Evolutionary conservation across 1,139 yeast species (phyloP).

Genomic region (Kurtzmaniella quercitrusa): DNA sequence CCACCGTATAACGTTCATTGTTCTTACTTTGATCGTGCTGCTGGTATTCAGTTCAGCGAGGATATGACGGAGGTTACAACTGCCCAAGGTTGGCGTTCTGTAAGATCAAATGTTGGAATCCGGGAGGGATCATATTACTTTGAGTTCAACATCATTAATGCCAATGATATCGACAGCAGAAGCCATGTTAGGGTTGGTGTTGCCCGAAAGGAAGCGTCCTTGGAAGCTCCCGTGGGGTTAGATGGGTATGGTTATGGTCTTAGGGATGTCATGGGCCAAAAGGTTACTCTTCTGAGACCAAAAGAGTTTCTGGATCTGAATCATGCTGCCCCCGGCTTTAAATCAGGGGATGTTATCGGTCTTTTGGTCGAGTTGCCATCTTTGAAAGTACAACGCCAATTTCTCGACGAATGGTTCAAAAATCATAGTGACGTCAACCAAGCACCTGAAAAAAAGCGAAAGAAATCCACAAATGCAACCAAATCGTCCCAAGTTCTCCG

Average conservation of each 20-base stretch:
- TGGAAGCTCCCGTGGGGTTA: conserved; percentile 94
- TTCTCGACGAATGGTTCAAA: conserved; percentile 17
- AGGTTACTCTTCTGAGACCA: conserved; percentile 72
- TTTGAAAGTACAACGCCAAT: conserved; percentile 36
- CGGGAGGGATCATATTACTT: conserved; percentile 80
- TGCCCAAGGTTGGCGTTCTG: conserved; percentile 75
- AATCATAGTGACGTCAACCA: conserved; percentile 4
- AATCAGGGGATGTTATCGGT: conserved; percentile 80
- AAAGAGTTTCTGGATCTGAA: conserved; percentile 36
- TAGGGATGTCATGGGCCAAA: conserved; percentile 77
- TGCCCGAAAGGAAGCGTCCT: conserved; percentile 77
- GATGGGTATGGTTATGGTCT: conserved; percentile 94
- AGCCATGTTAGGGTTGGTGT: conserved; percentile 80
- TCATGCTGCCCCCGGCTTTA: conserved; percentile 39
- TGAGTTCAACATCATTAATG: conserved; percentile 59
- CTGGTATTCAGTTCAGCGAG: conserved; percentile 48
- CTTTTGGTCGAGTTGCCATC: conserved; percentile 70
- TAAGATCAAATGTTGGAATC: conserved; percentile 70
- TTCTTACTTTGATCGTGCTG: conserved; percentile 70
- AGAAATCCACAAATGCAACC: neutral
- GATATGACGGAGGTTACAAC: conserved; percentile 48
- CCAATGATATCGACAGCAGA: conserved; percentile 29
- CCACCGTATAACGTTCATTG: conserved; percentile 64
- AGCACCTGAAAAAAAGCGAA: conserved; percentile 10
- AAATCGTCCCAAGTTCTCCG: conserved; percentile 15